phyloP scores from a whole-genome alignment of 2,329 filamentous ascomycete species.

The Cucurbitaria berberidis region DNA sequence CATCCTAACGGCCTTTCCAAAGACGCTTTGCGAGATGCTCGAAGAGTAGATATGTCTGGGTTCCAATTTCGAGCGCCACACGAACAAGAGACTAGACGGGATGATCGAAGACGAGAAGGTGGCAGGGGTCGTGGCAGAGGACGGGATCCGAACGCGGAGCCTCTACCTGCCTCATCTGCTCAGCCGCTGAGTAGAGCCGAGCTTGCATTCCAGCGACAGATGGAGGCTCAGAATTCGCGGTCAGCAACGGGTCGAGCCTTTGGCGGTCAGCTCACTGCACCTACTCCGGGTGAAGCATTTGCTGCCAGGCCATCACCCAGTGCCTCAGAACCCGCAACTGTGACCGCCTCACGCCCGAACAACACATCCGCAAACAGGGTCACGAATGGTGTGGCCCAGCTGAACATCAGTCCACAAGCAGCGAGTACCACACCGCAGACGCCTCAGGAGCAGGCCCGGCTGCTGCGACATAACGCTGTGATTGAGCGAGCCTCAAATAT shows the following conservation, averaged over 20 bases:
- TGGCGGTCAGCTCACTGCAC: conserved; percentile 77
- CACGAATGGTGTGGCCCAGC: conserved; percentile 24
- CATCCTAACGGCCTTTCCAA: conserved; percentile 84
- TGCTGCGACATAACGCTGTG: conserved; percentile 81
- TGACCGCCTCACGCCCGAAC: conserved; percentile 47
- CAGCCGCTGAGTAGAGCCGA: conserved; percentile 85
- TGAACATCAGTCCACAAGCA: conserved; percentile 43
- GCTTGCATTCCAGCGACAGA: conserved; percentile 86
- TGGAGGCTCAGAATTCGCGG: conserved; percentile 88
- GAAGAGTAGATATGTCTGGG: conserved; percentile 82
- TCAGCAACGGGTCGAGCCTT: conserved; percentile 81
- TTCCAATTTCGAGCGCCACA: conserved; percentile 83
- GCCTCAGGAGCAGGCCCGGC: conserved; percentile 80
- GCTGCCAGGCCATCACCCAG: conserved; percentile 56
- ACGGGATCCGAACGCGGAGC: conserved; percentile 85
- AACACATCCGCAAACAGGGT: conserved; percentile 20
- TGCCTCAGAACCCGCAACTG: conserved; percentile 44
- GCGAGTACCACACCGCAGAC: conserved; percentile 49
- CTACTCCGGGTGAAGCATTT: conserved; percentile 50
- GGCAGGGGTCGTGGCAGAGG: conserved; percentile 68
- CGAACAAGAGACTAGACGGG: conserved; percentile 58
- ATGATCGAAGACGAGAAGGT: conserved; percentile 50
- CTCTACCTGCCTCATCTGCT: conserved; percentile 75
- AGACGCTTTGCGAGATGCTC: conserved; percentile 80
- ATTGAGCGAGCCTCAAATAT: conserved; percentile 84